phyloP scores from a whole-genome alignment of 2,329 filamentous ascomycete species.

The Penicillium italicum region DNA sequence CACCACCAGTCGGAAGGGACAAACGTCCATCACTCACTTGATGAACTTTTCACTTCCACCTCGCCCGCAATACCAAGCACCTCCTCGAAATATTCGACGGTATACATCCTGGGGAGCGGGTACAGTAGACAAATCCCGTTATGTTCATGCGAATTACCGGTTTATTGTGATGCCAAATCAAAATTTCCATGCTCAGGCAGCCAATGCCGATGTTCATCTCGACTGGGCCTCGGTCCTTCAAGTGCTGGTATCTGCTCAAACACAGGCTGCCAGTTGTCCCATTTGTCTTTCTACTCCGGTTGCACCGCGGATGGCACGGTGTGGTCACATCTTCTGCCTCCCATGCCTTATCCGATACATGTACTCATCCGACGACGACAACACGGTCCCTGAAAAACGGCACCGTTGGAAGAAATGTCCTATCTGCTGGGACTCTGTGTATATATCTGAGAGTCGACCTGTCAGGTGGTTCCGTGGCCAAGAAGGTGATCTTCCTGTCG shows the following conservation, averaged over 20 bases:
- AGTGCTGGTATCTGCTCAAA: constrained; percentile 83
- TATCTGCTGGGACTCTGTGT: constrained; percentile 91
- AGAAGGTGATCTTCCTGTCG: constrained; percentile 72
- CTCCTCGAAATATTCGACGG: constrained; percentile 61
- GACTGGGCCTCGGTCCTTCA: constrained; percentile 91
- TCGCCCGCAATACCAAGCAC: constrained; percentile 58
- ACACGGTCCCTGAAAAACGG: constrained; percentile 61
- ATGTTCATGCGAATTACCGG: constrained; percentile 93
- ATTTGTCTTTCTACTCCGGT: constrained; percentile 93
- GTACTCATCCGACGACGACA: constrained; percentile 76
- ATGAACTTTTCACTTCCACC: constrained; percentile 85
- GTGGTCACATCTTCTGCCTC: constrained; percentile 94
- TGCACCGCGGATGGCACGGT: constrained; percentile 93
- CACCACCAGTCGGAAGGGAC: constrained; percentile 72
- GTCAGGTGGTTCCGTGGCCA: constrained; percentile 90
- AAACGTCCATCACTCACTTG: constrained; percentile 94
- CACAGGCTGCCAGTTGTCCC: constrained; percentile 82
- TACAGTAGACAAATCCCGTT: constrained; percentile 83
- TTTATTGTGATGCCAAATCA: constrained; percentile 86
- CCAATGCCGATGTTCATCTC: constrained; percentile 81
- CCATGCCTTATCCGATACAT: constrained; percentile 93
- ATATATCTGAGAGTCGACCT: constrained; percentile 81
- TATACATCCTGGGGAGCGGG: constrained; percentile 80
- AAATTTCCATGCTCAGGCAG: constrained; percentile 74
- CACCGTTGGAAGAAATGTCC: constrained; percentile 91